Conservation (phyloP, 208 protist genomes). For the Acanthamoeba castellanii region DNA sequence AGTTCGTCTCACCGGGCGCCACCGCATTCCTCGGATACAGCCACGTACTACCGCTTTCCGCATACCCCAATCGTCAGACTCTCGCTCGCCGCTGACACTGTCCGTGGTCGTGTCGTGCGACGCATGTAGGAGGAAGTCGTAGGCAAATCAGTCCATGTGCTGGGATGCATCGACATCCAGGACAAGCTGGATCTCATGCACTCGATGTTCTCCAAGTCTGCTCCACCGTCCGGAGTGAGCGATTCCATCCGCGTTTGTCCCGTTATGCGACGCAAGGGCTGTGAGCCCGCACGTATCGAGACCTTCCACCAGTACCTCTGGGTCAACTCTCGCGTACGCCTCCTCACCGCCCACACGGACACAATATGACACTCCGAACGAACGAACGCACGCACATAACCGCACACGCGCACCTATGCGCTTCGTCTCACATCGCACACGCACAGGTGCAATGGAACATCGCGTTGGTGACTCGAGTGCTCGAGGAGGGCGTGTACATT, state of each 20-base stretch:
- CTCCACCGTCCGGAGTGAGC: neutral
- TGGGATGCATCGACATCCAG: neutral
- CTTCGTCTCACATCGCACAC: neutral
- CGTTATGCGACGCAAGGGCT: neutral
- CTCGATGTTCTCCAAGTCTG: neutral
- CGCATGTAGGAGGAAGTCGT: neutral
- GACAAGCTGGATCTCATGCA: neutral
- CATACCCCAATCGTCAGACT: too few relatives aligned
- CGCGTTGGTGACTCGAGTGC: neutral
- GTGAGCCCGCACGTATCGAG: neutral
- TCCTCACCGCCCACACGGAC: neutral
- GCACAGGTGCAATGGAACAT: neutral
- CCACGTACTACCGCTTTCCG: neutral
- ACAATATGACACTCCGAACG: neutral
- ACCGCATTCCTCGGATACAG: neutral
- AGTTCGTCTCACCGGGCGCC: neutral
- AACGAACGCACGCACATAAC: neutral
- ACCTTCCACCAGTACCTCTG: neutral
- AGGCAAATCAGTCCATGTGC: neutral
- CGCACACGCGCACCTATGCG: neutral
- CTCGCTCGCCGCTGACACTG: too few relatives aligned
- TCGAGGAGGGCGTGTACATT: neutral
- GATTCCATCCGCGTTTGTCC: neutral
- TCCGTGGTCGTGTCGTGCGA: neutral
- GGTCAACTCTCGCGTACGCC: neutral